Conservation (phyloP, 768 basidiomycete genomes). For the Termitomyces sp. region DNA sequence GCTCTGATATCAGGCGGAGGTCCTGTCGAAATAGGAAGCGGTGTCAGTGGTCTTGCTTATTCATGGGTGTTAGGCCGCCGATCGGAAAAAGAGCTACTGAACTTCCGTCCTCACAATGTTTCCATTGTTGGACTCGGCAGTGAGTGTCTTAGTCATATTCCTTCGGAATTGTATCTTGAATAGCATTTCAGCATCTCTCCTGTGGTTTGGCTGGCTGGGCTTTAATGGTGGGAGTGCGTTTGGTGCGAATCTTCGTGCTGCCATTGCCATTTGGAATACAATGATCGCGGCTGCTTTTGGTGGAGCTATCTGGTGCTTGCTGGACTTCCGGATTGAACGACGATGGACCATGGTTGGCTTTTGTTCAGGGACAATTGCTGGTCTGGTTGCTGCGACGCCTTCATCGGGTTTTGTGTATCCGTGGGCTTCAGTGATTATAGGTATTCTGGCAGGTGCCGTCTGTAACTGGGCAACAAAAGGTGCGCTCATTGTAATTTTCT, state of each 20-base stretch:
- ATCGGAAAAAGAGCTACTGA: conserved; percentile 61
- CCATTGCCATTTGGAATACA: conserved; percentile 84
- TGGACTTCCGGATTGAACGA: conserved; percentile 74
- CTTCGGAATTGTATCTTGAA: background rate
- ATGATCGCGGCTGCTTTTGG: conserved; percentile 82
- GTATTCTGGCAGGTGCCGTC: conserved; percentile 61
- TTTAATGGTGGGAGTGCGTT: conserved; percentile 91
- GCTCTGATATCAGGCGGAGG: conserved; percentile 57
- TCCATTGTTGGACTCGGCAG: conserved; percentile 78
- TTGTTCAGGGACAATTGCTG: conserved; percentile 89
- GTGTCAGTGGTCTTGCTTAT: conserved; percentile 80
- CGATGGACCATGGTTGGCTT: conserved; percentile 91
- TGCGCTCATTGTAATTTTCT: conserved; percentile 23
- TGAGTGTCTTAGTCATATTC: conserved; percentile 18
- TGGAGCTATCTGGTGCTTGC: conserved; percentile 76
- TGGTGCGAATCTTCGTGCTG: conserved; percentile 81
- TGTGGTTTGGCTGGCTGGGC: conserved; percentile 88
- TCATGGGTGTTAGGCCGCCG: conserved; percentile 85
- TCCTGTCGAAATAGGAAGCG: conserved; percentile 85
- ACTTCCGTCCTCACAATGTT: conserved; percentile 88
- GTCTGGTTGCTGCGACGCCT: conserved; percentile 85
- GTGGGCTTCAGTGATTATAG: conserved; percentile 74
- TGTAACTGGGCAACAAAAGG: conserved; percentile 86
- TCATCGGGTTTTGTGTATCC: conserved; percentile 77
- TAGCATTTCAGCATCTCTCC: conserved; percentile 47